Evolutionary conservation across 176 grass and related monocot genomes (phyloP).

Genomic region (Dactylis glomerata): DNA sequence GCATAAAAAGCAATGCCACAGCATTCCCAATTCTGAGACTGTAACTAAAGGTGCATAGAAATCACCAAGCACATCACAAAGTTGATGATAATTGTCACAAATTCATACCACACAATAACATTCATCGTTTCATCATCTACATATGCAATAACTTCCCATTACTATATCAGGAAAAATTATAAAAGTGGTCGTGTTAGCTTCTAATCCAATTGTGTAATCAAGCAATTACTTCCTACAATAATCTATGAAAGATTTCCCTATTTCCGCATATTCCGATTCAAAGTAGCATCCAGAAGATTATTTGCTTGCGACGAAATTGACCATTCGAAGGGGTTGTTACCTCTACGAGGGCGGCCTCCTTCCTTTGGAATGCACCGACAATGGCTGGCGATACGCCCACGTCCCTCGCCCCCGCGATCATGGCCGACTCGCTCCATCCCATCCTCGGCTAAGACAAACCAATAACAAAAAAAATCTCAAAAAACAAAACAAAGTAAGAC

Average conservation of each 20-base stretch:
- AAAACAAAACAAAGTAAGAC: neutral
- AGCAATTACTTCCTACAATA: neutral
- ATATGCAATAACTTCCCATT: neutral
- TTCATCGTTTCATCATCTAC: neutral
- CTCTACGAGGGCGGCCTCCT: slow-evolving; percentile 91
- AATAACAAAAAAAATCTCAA: neutral
- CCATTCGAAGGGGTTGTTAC: slow-evolving; percentile 23
- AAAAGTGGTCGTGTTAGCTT: neutral
- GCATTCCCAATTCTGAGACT: neutral
- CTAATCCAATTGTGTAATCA: neutral
- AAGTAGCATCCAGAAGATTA: slow-evolving; percentile 20
- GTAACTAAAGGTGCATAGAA: neutral
- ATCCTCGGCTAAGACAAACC: slow-evolving; percentile 53
- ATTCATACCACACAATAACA: neutral
- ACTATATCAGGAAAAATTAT: neutral
- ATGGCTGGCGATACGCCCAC: slow-evolving; percentile 76
- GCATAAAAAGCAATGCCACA: neutral
- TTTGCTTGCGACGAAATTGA: neutral
- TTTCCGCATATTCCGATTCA: neutral
- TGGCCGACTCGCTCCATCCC: slow-evolving; percentile 92
- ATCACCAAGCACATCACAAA: neutral
- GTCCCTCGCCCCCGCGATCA: slow-evolving; percentile 84
- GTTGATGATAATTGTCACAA: neutral
- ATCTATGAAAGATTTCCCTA: neutral
- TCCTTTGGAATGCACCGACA: slow-evolving; percentile 68